Evolutionary conservation across 495 filamentous ascomycete species (phyloP).

Genomic region (Neurospora tetrasperma): DNA sequence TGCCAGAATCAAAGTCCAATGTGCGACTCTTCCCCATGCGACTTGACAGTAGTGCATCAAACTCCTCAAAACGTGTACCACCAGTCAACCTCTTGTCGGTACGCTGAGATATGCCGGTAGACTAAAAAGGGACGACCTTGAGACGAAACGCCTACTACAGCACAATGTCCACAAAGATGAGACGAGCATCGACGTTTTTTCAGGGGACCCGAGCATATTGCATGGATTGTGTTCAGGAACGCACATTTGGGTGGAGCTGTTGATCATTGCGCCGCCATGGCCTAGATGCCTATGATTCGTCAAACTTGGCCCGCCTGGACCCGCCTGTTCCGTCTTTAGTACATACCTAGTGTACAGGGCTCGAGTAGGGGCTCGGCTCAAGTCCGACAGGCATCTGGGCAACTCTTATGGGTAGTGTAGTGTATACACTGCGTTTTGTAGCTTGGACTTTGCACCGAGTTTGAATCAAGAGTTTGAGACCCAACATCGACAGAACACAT

Average conservation of each 20-base stretch:
- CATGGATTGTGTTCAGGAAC: background rate
- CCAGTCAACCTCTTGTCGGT: background rate
- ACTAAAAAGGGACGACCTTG: background rate
- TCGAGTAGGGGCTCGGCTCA: background rate
- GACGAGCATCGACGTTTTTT: background rate
- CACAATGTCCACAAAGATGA: background rate
- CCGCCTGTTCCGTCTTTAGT: background rate
- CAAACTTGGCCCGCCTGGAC: background rate
- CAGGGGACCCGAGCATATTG: background rate
- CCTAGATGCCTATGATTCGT: background rate
- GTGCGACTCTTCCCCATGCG: background rate
- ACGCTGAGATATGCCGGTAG: background rate
- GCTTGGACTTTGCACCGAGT: background rate
- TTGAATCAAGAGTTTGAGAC: conserved; percentile 21
- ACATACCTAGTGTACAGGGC: background rate
- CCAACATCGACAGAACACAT: conserved; percentile 21
- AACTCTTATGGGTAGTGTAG: background rate
- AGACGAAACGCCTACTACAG: background rate
- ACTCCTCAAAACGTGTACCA: background rate
- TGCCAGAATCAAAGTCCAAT: background rate
- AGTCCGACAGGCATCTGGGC: background rate
- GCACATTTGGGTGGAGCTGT: background rate
- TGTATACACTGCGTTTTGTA: background rate
- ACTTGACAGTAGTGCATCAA: background rate
- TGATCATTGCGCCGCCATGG: background rate